phyloP scores from a whole-genome alignment of 2,329 filamentous ascomycete genomes.

The Sarocladium oryzae region DNA sequence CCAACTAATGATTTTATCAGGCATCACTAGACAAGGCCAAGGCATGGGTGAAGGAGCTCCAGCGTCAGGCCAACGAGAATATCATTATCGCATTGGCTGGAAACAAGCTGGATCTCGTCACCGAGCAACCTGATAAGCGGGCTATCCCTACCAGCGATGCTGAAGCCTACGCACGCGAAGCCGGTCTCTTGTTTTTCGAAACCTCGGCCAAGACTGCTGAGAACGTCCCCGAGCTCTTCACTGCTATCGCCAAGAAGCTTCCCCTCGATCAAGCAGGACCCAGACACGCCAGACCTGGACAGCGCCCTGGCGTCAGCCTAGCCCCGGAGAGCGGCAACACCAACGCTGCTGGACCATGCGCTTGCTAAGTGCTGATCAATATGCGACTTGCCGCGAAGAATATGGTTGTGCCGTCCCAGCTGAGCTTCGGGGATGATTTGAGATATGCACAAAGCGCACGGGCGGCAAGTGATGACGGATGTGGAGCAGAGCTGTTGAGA shows the following conservation, averaged over 20 bases:
- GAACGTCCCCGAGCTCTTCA: slow-evolving; percentile 94
- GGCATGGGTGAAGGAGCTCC: slow-evolving; percentile 97
- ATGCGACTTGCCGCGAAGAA: background rate
- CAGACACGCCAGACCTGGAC: slow-evolving; percentile 66
- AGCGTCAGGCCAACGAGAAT: slow-evolving; percentile 98
- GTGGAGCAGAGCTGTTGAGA: background rate
- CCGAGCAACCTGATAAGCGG: slow-evolving; percentile 90
- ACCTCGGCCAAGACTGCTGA: slow-evolving; percentile 96
- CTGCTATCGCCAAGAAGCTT: slow-evolving; percentile 94
- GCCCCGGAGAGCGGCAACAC: slow-evolving; percentile 52
- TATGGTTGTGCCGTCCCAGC: background rate
- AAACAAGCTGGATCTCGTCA: slow-evolving; percentile 96
- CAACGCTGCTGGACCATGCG: slow-evolving; percentile 48
- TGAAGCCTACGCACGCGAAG: slow-evolving; percentile 90
- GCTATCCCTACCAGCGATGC: slow-evolving; percentile 85
- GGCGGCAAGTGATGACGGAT: background rate
- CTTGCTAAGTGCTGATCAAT: slow-evolving; percentile 37
- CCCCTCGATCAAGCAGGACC: slow-evolving; percentile 95
- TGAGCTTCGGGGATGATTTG: too few relatives aligned
- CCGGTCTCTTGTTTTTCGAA: slow-evolving; percentile 94
- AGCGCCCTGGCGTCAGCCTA: slow-evolving; percentile 53
- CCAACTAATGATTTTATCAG: slow-evolving; percentile 42
- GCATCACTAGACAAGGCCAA: slow-evolving; percentile 98
- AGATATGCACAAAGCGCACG: too few relatives aligned
- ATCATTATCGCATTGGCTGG: slow-evolving; percentile 97